Conservation (phyloP, 805 yeast species). For the Wickerhamiella azymoides region DNA sequence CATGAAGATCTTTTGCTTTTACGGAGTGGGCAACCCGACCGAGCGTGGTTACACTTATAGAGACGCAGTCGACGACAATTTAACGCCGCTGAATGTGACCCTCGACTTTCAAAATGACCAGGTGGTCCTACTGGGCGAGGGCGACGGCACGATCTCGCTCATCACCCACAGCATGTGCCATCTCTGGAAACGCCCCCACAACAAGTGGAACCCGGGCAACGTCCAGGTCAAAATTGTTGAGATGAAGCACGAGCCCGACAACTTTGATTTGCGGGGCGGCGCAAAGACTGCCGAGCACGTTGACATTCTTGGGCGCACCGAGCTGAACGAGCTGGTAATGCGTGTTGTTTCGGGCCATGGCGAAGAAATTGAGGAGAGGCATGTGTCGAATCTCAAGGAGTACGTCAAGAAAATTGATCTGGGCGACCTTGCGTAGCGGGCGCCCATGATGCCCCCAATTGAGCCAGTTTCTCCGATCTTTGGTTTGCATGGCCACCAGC, state of each 20-base stretch:
- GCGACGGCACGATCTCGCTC: constrained; percentile 90
- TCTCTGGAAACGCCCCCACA: constrained; percentile 58
- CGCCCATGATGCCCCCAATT: constrained; percentile 48
- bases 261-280: constrained; percentile 92
- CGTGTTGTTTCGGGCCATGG: constrained; percentile 76
- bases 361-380: constrained; percentile 44
- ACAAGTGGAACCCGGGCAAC: constrained; percentile 66
- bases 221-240: constrained; percentile 69
- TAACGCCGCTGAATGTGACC: constrained; percentile 47
- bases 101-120: constrained; percentile 49
- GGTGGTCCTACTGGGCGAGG: constrained; percentile 78
- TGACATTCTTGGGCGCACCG: constrained; percentile 87
- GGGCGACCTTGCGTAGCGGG: constrained; percentile 29
- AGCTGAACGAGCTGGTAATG: constrained; percentile 71
- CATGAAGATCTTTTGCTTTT: constrained; percentile 74
- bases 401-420: constrained; percentile 49
- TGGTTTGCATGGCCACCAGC: no score
- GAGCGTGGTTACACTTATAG: constrained; percentile 84
- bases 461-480: no score
- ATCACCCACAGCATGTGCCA: constrained; percentile 84
- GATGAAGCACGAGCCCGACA: constrained; percentile 83
- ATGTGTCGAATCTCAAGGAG: constrained; percentile 43
- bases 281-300: constrained; percentile 97
- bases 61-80: constrained; percentile 43
- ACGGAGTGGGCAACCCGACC: constrained; percentile 94